Percentiles rank a stretch among this genome's conserved stretches.
phyloP scores from a whole-genome alignment of 108 stramenopile species.

The Skeletonema costatum region DNA sequence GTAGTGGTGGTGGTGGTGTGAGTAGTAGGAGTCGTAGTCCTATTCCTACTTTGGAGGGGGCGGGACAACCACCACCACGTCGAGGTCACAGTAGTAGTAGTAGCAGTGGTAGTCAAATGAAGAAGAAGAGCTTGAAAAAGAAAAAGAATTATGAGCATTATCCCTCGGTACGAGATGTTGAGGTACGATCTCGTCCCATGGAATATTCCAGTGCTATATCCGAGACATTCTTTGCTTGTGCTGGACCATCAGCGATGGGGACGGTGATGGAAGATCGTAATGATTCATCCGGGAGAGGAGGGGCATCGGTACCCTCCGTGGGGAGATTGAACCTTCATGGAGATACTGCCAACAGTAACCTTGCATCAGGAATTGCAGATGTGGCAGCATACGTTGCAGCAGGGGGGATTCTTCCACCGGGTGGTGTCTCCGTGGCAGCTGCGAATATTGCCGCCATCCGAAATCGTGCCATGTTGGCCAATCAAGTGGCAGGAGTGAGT shows the following conservation, averaged over 20 bases:
- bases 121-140: not conserved
- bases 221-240: constrained; percentile 39
- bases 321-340: not conserved
- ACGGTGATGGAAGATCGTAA: constrained; percentile 18
- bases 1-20: not conserved
- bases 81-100: constrained; percentile 23
- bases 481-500: not conserved
- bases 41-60: not conserved
- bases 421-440: not conserved
- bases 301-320: not conserved
- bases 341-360: not conserved
- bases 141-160: not conserved
- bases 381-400: constrained; percentile 36
- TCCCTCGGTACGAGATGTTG: constrained; percentile 46
- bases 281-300: not conserved
- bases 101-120: constrained; percentile 6
- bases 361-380: constrained; percentile 9
- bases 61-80: constrained; percentile 4
- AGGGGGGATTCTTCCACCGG: constrained; percentile 28
- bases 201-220: constrained; percentile 23
- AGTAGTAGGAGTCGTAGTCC: constrained; percentile 9
- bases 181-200: constrained; percentile 62
- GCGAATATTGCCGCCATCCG: constrained; percentile 3
- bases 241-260: constrained; percentile 34
- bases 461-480: constrained; percentile 4